Evolutionary conservation across 2,329 filamentous ascomycete genomes (phyloP), one percentile per base, ranked within the genome.

Genomic region (Nemania bipapillata): DNA sequence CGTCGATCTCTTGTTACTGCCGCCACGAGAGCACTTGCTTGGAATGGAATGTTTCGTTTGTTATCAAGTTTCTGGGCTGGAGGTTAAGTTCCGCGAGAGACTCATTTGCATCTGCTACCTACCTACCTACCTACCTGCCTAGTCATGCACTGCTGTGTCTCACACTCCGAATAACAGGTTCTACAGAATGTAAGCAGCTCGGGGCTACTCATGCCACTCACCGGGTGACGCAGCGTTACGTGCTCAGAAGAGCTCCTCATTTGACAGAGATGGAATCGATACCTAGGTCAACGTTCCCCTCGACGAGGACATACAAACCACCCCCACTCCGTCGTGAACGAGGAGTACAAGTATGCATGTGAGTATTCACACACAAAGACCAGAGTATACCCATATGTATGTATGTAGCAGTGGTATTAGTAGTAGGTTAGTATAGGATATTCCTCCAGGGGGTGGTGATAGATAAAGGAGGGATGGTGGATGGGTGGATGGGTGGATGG

Each of bases 11-110:
- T 26, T 63, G 40, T 52, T 60, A 52, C 60, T 63, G 49, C 60
- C 53, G 49, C 63, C 55, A 58, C 55, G 35, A 53, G 37, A 28
- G 26, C 35, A 20, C 37, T 30, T 26, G 63, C 30, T 9, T 32
- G 59, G 47, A 61, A 69, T 69, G 63, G 45, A 6, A 32, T 52
- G 58, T 66, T 70, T 64, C 60, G 68, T 52, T 47, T 52, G n/a
- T 61, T 52, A 35, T 69, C 52, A 22, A 30, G 28, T 54, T 20
- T 40, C 53, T 26, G 50, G 53, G 26, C 53, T 35, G 62, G 62
- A 53, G 63, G 56, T 49, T 58, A 20, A 11, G 32, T 26, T 22
- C 12, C 60, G 42, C 42, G 42, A 35, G 9, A 35, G 49, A 47
- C 32, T 35, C 20, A 4, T 45, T 37, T 45, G 12, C 42, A 26